Evolutionary conservation across 345 rosid genomes (phyloP).

Genomic region (Hibiscus syriacus): DNA sequence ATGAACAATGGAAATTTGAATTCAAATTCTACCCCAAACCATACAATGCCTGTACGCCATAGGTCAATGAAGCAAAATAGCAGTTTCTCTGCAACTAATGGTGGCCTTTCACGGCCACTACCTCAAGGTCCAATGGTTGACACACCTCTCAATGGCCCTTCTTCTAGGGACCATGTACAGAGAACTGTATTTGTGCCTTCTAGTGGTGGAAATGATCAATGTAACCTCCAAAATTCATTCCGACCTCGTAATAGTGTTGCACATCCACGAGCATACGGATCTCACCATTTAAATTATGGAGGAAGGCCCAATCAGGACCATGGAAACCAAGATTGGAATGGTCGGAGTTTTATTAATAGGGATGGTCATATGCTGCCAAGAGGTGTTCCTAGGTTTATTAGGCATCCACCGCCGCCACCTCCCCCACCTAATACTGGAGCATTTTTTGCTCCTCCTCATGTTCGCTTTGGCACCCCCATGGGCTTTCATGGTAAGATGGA

Average conservation of each 20-base stretch:
- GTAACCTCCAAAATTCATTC: conserved; percentile 52
- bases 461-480: conserved; percentile 38
- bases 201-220: conserved; percentile 46
- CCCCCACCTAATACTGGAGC: conserved; percentile 37
- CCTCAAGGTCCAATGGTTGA: conserved; percentile 28
- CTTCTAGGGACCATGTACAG: conserved; percentile 48
- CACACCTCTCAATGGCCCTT: conserved; percentile 28
- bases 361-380: conserved; percentile 59
- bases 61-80: conserved; percentile 36
- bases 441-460: conserved; percentile 43
- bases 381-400: conserved; percentile 41
- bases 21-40: conserved; percentile 31
- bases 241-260: conserved; percentile 50
- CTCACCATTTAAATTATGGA: conserved; percentile 60
- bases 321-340: conserved; percentile 54
- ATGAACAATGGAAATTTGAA: conserved; percentile 24
- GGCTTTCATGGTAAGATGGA: conserved; percentile 55
- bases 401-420: conserved; percentile 55
- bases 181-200: conserved; percentile 39
- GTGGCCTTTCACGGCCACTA: conserved; percentile 31
- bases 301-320: conserved; percentile 71
- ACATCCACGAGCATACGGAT: conserved; percentile 47
- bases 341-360: conserved; percentile 56
- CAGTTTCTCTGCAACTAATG: conserved; percentile 28
- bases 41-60: conserved; percentile 24